Conservation (phyloP, 2,329 filamentous ascomycete genomes). For the Ophiostoma pallidulum region DNA sequence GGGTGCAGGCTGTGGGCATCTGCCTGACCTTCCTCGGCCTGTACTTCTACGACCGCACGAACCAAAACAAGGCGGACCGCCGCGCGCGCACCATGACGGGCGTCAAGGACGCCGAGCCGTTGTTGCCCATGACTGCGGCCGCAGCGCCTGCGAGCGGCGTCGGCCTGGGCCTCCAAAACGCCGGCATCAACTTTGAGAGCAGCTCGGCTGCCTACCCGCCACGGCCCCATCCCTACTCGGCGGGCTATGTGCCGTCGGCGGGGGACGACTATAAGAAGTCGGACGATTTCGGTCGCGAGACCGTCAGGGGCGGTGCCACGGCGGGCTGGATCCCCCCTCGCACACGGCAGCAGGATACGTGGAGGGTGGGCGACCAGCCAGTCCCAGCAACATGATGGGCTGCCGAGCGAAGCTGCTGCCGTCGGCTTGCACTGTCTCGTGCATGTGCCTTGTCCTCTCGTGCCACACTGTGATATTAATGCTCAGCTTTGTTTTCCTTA, state of each 20-base stretch:
- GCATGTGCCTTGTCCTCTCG: too few relatives aligned
- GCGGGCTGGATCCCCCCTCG: conserved; percentile 64
- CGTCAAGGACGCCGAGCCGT: conserved; percentile 34
- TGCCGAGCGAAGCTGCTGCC: too few relatives aligned
- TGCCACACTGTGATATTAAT: too few relatives aligned
- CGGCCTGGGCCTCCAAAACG: conserved; percentile 21
- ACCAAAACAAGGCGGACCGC: conserved; percentile 78
- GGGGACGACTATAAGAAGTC: conserved; percentile 47
- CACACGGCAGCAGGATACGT: conserved; percentile 80
- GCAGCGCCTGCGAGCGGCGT: not conserved
- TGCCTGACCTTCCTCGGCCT: conserved; percentile 81
- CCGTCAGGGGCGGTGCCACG: conserved; percentile 36
- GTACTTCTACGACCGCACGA: conserved; percentile 92
- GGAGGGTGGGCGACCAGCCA: conserved; percentile 39
- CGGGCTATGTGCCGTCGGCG: conserved; percentile 33
- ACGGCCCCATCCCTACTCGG: conserved; percentile 33
- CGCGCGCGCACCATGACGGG: conserved; percentile 59
- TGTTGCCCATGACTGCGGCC: conserved; percentile 55
- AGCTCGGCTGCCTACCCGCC: conserved; percentile 19
- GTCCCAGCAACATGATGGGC: conserved; percentile 14
- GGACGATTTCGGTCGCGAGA: conserved; percentile 35
- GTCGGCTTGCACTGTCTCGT: not conserved
- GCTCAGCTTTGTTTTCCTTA: too few relatives aligned
- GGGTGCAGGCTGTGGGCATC: conserved; percentile 75
- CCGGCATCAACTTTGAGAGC: conserved; percentile 32